Evolutionary conservation across 2,329 filamentous ascomycete genomes (phyloP).

Genomic region (Elsinoe necatrix): DNA sequence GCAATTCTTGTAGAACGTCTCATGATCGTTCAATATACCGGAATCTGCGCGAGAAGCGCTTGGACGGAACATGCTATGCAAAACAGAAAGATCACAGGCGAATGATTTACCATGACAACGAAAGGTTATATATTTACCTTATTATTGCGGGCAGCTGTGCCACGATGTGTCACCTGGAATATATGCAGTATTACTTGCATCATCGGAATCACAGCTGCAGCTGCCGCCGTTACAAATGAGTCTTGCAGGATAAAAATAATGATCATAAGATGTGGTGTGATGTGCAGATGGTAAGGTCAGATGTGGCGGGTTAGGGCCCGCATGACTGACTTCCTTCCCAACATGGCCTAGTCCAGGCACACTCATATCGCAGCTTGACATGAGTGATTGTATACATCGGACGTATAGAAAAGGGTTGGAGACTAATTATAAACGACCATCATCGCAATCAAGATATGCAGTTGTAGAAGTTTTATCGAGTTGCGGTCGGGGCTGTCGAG

Average conservation of each 20-base stretch:
- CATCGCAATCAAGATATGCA: too few relatives aligned
- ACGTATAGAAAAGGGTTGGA: neutral
- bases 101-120: neutral
- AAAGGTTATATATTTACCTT: neutral
- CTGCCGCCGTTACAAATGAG: neutral
- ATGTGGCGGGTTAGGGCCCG: neutral
- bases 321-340: neutral
- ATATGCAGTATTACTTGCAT: conserved; percentile 1
- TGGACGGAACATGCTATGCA: conserved; percentile 14
- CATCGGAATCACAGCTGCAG: conserved; percentile 4
- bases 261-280: conserved; percentile 11
- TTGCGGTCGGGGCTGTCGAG: too few relatives aligned
- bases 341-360: neutral
- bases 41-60: neutral
- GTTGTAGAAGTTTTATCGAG: too few relatives aligned
- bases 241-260: neutral
- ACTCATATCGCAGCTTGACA: neutral
- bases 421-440: too few relatives aligned
- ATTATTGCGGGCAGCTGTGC: neutral
- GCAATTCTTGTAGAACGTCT: neutral
- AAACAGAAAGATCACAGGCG: neutral
- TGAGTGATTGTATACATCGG: neutral
- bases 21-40: neutral
- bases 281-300: neutral
- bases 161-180: neutral